Percentiles rank a stretch among this genome's conserved stretches.
Conservation (phyloP, 2,329 filamentous ascomycete species). For the Fusarium chlamydosporum region DNA sequence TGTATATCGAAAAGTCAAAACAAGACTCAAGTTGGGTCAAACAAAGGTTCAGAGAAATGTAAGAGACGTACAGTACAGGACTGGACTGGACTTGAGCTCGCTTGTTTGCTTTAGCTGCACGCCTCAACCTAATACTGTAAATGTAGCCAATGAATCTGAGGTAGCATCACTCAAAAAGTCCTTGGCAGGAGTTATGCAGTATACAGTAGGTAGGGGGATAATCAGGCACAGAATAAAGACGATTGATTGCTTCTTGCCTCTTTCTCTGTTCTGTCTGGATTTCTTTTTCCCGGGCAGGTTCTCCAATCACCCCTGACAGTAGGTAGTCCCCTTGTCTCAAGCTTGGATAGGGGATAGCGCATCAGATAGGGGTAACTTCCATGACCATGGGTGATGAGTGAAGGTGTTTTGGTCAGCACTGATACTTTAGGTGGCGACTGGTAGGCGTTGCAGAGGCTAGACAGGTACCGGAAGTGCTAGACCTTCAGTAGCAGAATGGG, state of each 20-base stretch:
- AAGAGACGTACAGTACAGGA: conserved; percentile 11
- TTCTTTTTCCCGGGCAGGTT: conserved; percentile 17
- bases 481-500: conserved; percentile 20
- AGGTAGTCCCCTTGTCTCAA: conserved; percentile 36
- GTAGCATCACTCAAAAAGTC: conserved; percentile 8
- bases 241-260: conserved; percentile 14
- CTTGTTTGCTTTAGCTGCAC: conserved; percentile 31
- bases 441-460: conserved; percentile 6
- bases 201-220: background rate
- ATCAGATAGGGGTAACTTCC: conserved; percentile 44
- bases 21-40: conserved; percentile 32
- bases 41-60: conserved; percentile 25
- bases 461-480: conserved; percentile 1
- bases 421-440: background rate
- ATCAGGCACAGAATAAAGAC: conserved; percentile 23
- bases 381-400: conserved; percentile 8
- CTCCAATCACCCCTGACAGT: conserved; percentile 43
- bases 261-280: conserved; percentile 3
- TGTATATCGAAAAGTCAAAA: conserved; percentile 43
- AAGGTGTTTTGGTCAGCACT: conserved; percentile 39
- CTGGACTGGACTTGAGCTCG: background rate
- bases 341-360: conserved; percentile 45
- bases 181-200: conserved; percentile 13
- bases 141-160: conserved; percentile 26
- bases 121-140: conserved; percentile 35